Conservation (phyloP, 2,329 filamentous ascomycete species). For the Cytospora schulzeri region DNA sequence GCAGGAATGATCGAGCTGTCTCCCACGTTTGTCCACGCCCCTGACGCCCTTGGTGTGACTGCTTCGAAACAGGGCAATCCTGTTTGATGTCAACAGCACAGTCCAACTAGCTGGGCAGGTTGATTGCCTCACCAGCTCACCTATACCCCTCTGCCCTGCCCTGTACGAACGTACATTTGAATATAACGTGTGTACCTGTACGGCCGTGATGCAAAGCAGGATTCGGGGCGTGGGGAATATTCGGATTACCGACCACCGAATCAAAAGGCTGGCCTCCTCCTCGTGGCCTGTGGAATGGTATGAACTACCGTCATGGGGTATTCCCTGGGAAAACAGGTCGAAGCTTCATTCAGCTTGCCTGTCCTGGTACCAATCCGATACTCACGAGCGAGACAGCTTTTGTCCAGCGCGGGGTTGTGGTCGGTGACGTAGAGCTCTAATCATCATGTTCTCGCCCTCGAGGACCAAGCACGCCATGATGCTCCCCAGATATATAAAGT, state of each 20-base stretch:
- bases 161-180: slow-evolving; percentile 1
- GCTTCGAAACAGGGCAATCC: neutral
- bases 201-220: slow-evolving; percentile 4
- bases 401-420: neutral
- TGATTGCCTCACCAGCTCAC: neutral
- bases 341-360: slow-evolving; percentile 15
- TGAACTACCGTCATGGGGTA: slow-evolving; percentile 1
- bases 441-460: neutral
- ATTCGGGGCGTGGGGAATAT: neutral
- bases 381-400: neutral
- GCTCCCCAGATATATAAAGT: slow-evolving; percentile 8
- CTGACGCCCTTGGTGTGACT: slow-evolving; percentile 20
- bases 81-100: slow-evolving; percentile 4
- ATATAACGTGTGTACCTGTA: neutral
- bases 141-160: too few relatives aligned
- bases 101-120: neutral
- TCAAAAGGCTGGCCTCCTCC: slow-evolving; percentile 9
- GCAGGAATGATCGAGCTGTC: neutral
- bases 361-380: slow-evolving; percentile 6
- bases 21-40: slow-evolving; percentile 5
- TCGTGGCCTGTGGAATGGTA: slow-evolving; percentile 11
- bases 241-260: slow-evolving; percentile 13
- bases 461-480: neutral
- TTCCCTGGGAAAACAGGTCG: neutral
- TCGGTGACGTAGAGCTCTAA: slow-evolving; percentile 18